Evolutionary conservation across 805 yeast genomes (phyloP).

Genomic region (Torulaspora franciscae): DNA sequence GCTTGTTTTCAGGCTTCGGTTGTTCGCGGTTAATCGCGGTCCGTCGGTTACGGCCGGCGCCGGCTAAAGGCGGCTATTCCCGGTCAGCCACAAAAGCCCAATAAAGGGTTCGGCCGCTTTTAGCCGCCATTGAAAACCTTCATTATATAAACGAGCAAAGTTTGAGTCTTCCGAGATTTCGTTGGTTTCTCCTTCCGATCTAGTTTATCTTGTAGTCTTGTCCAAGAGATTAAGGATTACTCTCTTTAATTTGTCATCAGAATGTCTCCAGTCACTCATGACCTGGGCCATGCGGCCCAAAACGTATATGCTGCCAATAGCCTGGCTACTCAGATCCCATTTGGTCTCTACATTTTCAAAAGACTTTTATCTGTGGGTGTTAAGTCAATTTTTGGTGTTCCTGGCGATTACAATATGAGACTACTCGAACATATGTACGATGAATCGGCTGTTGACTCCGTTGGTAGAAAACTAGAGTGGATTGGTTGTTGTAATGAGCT

Average conservation of each 20-base stretch:
- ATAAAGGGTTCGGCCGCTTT: neutral
- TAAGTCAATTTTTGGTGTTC: slow-evolving; percentile 66
- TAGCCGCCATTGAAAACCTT: neutral
- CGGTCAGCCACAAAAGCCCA: neutral
- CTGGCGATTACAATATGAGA: slow-evolving; percentile 70
- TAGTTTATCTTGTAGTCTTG: no score
- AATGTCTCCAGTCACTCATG: slow-evolving; percentile 14
- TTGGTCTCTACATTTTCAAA: slow-evolving; percentile 62
- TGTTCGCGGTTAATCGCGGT: slow-evolving; percentile 2
- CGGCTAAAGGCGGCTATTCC: neutral
- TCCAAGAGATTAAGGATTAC: neutral
- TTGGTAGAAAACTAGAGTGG: slow-evolving; percentile 46
- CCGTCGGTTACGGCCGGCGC: no score
- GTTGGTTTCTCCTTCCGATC: neutral
- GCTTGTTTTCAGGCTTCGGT: neutral
- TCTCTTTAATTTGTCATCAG: neutral
- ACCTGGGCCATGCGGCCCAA: slow-evolving; percentile 1
- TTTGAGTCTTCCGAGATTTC: neutral
- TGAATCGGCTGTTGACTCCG: slow-evolving; percentile 14
- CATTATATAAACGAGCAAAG: neutral
- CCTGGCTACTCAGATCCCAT: slow-evolving; percentile 35
- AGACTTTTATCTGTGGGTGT: slow-evolving; percentile 53
- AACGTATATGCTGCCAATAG: neutral
- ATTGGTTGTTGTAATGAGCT: slow-evolving; percentile 84
- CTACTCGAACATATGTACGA: slow-evolving; percentile 64